Percentiles rank a stretch among this genome's conserved stretches.
These are phyloP conservation scores for Corymbia maculata DNA, from an alignment of 345 rosid genomes.

Conservation along the genomic window DNA sequence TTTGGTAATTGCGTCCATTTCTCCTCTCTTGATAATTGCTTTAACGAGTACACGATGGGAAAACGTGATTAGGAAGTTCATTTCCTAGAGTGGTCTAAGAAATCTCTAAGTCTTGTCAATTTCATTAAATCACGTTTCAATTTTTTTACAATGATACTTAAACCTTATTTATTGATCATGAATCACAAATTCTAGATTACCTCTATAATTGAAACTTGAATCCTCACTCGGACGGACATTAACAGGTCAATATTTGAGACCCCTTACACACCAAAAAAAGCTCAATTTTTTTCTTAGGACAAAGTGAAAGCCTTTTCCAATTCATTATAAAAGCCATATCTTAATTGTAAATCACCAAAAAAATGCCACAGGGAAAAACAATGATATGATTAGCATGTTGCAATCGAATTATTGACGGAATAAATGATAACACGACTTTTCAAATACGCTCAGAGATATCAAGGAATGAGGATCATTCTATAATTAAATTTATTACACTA, in stretches of 20 bases:
- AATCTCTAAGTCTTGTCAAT: not conserved
- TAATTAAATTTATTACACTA: not conserved
- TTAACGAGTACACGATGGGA: not conserved
- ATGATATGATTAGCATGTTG: not conserved
- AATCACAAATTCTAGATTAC: too few species aligned
- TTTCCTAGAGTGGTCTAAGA: not conserved
- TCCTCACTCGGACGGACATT: not conserved
- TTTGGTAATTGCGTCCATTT: not conserved
- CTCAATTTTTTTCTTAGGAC: not conserved
- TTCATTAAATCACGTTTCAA: not conserved
- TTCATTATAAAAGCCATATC: too few species aligned
- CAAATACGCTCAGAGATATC: accelerated
- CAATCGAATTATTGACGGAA: accelerated
- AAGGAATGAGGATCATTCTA: not conserved
- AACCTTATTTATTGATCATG: not conserved
- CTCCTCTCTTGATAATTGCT: not conserved
- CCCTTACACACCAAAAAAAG: not conserved
- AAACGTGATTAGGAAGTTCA: not conserved
- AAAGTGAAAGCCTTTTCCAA: not conserved
- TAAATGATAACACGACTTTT: not conserved
- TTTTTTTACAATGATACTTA: not conserved
- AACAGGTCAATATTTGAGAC: not conserved
- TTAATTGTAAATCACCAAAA: not conserved
- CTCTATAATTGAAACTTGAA: accelerated
- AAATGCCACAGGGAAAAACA: too few species aligned